Base-by-base conservation (phyloP, 1,284 basidiomycete genomes). In the Ganoderma resinaceum region DNA sequence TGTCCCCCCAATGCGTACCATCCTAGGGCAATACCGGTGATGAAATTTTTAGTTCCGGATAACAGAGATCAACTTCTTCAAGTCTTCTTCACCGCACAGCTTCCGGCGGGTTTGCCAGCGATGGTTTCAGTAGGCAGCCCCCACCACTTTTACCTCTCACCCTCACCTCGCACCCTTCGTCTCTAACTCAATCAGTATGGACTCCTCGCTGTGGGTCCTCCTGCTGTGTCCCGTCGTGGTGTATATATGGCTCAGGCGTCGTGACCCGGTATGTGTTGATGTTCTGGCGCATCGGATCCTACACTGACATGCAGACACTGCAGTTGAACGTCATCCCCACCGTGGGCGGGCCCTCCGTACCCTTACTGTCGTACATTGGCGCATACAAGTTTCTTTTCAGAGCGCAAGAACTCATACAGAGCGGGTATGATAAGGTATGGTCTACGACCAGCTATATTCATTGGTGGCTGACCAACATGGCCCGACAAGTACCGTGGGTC, bases 371-470 rank as follows among this genome's bases (percentile, higher is more conserved):
- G 6, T 77, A 76, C 42, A 52, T 78, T 26, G 73, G 72, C 1
- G 68, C 49, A 26, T 29, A 31, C 14, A 57, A 43, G 16, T 57
- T 40, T 20, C 52, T 29, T 20, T n/a, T 18, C 20, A 53, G 37
- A 3, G 31, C 61, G 9, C 61, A 62, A 23, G 46, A 62, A 9
- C 18, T 70, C 35, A 62, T 80, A 12, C 73, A 74, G 58, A 74
- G 78, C 53, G 80, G 80, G 3, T 78, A 77, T 58, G 66, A 76
- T 3, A 73, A 78, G 65, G 80, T 78, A 46, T 46, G 67, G 58
- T 37, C 23, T 23, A 26, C 3, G 46, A 26, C 23, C 26, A 12
- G 23, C 46, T 9, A 49, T 26, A 11, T 26, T 11, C n/a, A 3
- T 9, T 20, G 20, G 12, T 26, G 46, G 46, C 46, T 49, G 46